Base-by-base conservation (phyloP, 2,329 filamentous ascomycete species). In the Parastagonospora avenae region DNA sequence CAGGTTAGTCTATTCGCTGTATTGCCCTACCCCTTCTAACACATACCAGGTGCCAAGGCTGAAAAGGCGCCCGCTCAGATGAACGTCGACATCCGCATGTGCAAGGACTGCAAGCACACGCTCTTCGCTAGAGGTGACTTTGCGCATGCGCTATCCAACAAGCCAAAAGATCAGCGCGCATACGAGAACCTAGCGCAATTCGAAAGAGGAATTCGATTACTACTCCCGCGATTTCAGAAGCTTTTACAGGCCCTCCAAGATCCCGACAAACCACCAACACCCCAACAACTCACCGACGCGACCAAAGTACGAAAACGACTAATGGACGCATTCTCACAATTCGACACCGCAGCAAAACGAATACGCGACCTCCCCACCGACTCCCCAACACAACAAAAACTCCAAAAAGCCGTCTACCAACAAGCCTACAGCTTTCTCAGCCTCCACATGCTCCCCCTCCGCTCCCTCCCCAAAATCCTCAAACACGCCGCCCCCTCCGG, bases 141-240 rank as follows among this genome's bases (percentile, higher is more conserved):
- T 67, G 79, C 84, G 19, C 83, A 85, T 8, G 89, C 91, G 8
- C 73, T 91, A 4, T 76, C 81, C 1, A 80, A 84, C 43, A 88
- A 87, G 56, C 87, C 90, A 0, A 82, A 88, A 2, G 89, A 93
- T 62, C 86, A 92, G 65, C 85, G 89, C 32, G 86, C 90, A 1
- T 97, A 95, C 71, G 89, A 87, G 63, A 95, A 92, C 10, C 79
- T 97, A 2, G 79, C 87, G 0, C 91, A 96, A 67, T 96, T 96
- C 59, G 91, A 97, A 75, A 82, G 89, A 50, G 92, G 92, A 33
- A 96, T 97, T 59, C 84, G 87, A 30, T 79, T 91, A 46, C 80
- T 96, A 36, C 79, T 96, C 50, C 92, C 92, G 0, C 86, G 86
- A 6, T 97, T 97, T 59, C 92, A 96, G 66, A 88, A 87, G 53